Base-by-base conservation (phyloP, 225 moss, liverwort and hornwort species). In the Sphagnum tenellum region DNA sequence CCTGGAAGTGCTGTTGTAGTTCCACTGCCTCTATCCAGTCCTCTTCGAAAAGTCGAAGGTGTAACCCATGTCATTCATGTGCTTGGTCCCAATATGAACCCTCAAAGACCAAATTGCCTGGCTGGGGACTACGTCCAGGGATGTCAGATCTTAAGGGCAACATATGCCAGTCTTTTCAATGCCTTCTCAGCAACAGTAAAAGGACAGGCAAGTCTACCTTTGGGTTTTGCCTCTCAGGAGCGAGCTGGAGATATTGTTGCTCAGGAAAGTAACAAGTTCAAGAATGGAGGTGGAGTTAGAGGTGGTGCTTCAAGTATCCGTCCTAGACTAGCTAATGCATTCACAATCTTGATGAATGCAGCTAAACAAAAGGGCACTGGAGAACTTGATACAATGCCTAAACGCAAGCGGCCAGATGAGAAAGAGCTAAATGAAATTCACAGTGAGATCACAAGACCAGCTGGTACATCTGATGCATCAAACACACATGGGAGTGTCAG, bases 21-120 rank as follows among this genome's bases (percentile, higher is more conserved):
- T 72, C 58, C 73, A 62, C 69, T 96, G 45, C 79, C 92, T 65
- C 59, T 72, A 60, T 68, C 86, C 61, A 92, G 92, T 48, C 86
- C 78, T 12, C 71, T 96, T 9, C 64, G 65, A 61, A 82, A 61
- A 67, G 45, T 57, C 57, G 89, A 96, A 80, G 92, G 95, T 73
- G 95, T 92, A 49, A 85, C 89, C 9, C 86, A 96, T 75, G 89
- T 96, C 66, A 85, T 96, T 70, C 95, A 96, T 73, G 92, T 96
- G 51, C 81, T 96, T 60, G 95, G 92, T 55, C 95, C 95, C 64
- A 96, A 96, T 71, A 92, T 96, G 95, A 96, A 96, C 67, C 86
- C 88, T 3, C 74, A 82, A 68, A 80, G 89, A 73, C 95, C 95
- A 11, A 92, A 65, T 70, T 83, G 73, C 63, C 86, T 96, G 55